These are phyloP conservation scores for Lablab purpureus DNA, from an alignment of 306 rosid species.

Conservation along the genomic window DNA sequence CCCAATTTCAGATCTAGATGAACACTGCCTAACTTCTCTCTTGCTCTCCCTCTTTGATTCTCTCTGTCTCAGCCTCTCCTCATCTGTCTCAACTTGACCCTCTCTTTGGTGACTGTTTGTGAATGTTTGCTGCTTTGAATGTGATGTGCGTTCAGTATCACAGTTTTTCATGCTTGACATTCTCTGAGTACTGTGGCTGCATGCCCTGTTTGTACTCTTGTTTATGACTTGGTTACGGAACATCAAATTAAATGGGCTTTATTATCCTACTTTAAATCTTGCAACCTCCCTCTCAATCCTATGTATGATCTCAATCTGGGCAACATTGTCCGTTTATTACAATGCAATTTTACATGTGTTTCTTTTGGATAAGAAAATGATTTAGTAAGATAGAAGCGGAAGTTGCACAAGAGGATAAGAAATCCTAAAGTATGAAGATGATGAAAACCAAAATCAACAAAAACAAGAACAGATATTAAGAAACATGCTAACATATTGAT, in stretches of 20 bases:
- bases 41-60: background rate
- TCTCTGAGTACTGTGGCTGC: background rate
- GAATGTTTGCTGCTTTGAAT: background rate
- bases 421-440: background rate
- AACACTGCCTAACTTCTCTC: background rate
- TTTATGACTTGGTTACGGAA: background rate
- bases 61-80: background rate
- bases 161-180: background rate
- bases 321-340: conserved; percentile 5
- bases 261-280: no score
- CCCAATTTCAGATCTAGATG: background rate
- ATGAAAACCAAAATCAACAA: background rate
- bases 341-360: conserved; percentile 24
- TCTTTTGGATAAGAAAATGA: background rate
- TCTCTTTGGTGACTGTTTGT: background rate
- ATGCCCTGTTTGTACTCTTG: background rate
- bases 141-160: background rate
- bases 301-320: background rate
- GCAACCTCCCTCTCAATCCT: background rate
- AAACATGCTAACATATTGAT: background rate
- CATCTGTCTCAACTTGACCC: background rate
- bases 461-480: no score
- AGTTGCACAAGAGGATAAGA: background rate
- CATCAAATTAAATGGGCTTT: no score
- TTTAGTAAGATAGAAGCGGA: background rate